Evolutionary conservation across 805 yeast species (phyloP).

Genomic region (Saccharomycopsis oosterbeekiorum): DNA sequence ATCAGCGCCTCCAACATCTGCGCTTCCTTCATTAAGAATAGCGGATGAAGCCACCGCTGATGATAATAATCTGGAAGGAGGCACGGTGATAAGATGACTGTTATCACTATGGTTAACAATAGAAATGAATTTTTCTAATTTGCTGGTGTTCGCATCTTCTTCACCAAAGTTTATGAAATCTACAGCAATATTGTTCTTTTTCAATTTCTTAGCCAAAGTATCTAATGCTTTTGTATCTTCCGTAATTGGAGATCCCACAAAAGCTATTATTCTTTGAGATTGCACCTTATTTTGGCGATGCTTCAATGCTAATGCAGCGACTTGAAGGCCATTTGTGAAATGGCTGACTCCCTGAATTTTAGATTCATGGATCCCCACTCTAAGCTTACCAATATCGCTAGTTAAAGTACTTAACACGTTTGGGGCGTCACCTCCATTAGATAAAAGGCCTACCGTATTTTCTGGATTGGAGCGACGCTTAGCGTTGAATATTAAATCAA

Average conservation of each 20-base stretch:
- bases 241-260: constrained; percentile 77
- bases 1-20: constrained; percentile 34
- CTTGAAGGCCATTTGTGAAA: constrained; percentile 78
- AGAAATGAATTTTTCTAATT: constrained; percentile 69
- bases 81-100: constrained; percentile 74
- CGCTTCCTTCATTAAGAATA: constrained; percentile 43
- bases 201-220: constrained; percentile 81
- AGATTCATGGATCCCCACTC: constrained; percentile 61
- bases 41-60: constrained; percentile 74
- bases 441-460: constrained; percentile 82
- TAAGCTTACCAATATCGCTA: constrained; percentile 73
- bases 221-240: constrained; percentile 65
- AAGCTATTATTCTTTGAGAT: constrained; percentile 79
- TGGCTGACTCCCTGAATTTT: constrained; percentile 60
- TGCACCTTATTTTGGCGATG: constrained; percentile 94
- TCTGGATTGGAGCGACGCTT: constrained; percentile 89
- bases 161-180: constrained; percentile 93
- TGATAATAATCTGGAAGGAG: constrained; percentile 75
- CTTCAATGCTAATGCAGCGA: constrained; percentile 86
- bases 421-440: constrained; percentile 81
- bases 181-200: constrained; percentile 83
- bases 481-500: constrained; percentile 74
- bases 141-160: constrained; percentile 62
- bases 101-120: constrained; percentile 67
- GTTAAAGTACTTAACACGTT: constrained; percentile 85